phyloP scores from a whole-genome alignment of 495 filamentous ascomycete species.

The Podospora anserina region DNA sequence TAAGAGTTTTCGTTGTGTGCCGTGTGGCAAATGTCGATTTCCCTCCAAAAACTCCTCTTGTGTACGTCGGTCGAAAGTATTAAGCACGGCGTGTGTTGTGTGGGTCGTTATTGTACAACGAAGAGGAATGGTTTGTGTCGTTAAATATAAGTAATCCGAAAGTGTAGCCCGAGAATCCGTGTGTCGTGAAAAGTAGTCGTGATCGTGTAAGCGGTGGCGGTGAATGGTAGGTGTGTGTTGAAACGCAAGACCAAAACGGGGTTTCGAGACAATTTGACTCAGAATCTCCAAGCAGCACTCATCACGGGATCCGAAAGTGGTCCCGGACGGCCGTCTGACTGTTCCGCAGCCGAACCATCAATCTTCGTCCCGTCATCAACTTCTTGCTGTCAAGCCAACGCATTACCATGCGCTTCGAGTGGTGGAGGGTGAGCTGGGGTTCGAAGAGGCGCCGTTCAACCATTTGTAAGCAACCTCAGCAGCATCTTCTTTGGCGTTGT shows the following conservation, averaged over 20 bases:
- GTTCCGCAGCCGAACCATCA: slow-evolving; percentile 2
- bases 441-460: slow-evolving; percentile 26
- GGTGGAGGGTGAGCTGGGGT: slow-evolving; percentile 15
- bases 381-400: not conserved
- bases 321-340: not conserved
- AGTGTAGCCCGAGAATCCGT: not conserved
- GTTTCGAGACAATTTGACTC: slow-evolving; percentile 7
- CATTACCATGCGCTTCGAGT: not conserved
- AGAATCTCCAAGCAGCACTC: slow-evolving; percentile 5
- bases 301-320: not conserved
- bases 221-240: not conserved
- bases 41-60: not conserved
- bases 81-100: not conserved
- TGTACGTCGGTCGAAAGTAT: not conserved
- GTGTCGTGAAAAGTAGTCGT: not conserved
- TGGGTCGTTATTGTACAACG: not conserved
- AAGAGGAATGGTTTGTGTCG: not conserved
- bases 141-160: not conserved
- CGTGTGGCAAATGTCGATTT: not conserved
- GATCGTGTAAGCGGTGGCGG: not conserved
- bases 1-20: not conserved
- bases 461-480: slow-evolving; percentile 69
- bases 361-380: not conserved
- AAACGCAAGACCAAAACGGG: slow-evolving; percentile 2
- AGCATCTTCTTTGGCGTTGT: slow-evolving; percentile 88